phyloP scores from a whole-genome alignment of 306 rosid genomes.

The Quercus alba region DNA sequence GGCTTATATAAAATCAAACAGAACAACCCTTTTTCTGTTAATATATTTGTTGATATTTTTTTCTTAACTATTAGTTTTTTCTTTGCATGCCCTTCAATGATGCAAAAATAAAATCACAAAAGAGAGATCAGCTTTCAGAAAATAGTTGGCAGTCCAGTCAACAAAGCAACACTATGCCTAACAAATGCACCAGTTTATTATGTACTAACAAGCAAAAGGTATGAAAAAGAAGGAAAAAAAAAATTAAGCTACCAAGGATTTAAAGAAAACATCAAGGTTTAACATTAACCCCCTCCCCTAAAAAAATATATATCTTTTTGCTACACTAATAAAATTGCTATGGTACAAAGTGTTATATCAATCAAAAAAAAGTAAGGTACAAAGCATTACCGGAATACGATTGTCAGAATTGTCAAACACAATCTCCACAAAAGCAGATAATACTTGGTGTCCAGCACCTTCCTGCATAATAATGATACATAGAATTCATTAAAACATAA shows the following conservation, averaged over 20 bases:
- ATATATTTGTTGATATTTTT: too few relatives aligned
- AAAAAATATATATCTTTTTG: too few relatives aligned
- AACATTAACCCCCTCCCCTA: neutral
- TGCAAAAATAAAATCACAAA: neutral
- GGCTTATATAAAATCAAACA: too few relatives aligned
- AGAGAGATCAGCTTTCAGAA: neutral
- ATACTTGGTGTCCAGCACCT: slow-evolving; percentile 93
- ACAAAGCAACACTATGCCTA: neutral
- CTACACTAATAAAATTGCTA: slow-evolving; percentile 2
- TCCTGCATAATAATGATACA: slow-evolving; percentile 48
- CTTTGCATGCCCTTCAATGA: neutral
- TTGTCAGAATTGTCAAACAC: slow-evolving; percentile 93
- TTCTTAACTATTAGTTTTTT: neutral
- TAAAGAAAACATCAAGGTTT: neutral
- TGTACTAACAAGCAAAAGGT: neutral
- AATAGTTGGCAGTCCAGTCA: neutral
- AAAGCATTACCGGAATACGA: slow-evolving; percentile 83
- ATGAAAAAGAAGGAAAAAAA: neutral
- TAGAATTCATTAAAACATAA: slow-evolving; percentile 2
- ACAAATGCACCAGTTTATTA: neutral
- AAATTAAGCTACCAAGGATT: neutral
- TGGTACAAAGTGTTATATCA: slow-evolving; percentile 11
- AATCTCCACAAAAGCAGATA: slow-evolving; percentile 95
- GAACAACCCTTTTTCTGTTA: too few relatives aligned
- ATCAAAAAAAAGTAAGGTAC: neutral